Base-by-base conservation (phyloP, 2,329 filamentous ascomycete species). In the Aspergillus sp. region DNA sequence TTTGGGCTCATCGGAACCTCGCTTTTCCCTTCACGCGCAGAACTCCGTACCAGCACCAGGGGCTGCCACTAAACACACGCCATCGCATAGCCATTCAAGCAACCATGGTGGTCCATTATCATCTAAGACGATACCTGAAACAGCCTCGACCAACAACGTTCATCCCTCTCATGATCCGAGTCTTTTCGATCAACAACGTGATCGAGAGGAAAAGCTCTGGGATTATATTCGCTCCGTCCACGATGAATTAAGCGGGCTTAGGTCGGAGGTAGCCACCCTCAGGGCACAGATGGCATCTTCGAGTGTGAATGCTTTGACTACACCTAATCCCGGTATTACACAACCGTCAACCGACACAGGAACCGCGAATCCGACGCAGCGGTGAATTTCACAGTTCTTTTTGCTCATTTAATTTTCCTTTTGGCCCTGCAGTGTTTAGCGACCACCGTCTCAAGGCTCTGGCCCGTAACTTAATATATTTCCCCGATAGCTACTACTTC, bases 221-320 rank as follows among this genome's bases (percentile, higher is more conserved):
- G 67, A 73, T 27, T 77, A 77, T 59, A 72, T 79, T 35, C 75
- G 72, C 35, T 74, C 70, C 40, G 70, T 80, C 46, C 76, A 79
- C 50, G 72, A 77, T 8, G 71, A 78, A 59, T 57, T 80, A 46
- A 69, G 70, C 39, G 67, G 66, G 7, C 64, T 80, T 49, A 76
- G 74, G 54, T 70, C 73, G 9, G 77, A 80, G 59, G 75, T 80
- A 25, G 71, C 70, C 27, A 62, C 70, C 6, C 63, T 80, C 21
- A 72, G 73, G 55, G 70, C 73, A 21, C 77, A 78, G 55, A 57
- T 78, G 52, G 71, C 73, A n/a, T 66, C 70, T 7, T 62, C 66
- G n/a, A 68, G 60, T 55, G 59, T 59, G 31, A 71, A 68, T 49
- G 51, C 61, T 7, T 52, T 65, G 14, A 56, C 64, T 14, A 62